Evolutionary conservation across 129 eudicot genomes (phyloP).

Genomic region (Heracleum sosnowskyi): DNA sequence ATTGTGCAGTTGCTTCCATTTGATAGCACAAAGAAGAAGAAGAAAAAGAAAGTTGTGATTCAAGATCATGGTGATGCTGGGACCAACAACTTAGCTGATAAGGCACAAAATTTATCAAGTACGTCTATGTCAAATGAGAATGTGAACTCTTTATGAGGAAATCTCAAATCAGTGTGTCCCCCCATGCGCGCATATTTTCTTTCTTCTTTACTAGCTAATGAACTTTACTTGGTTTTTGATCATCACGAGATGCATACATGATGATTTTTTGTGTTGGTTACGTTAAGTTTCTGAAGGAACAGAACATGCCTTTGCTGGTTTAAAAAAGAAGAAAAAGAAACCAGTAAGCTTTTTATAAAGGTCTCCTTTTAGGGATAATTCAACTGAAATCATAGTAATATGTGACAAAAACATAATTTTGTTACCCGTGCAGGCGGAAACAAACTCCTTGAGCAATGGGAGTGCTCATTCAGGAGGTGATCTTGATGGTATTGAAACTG

Average conservation of each 20-base stretch:
- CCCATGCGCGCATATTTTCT: neutral
- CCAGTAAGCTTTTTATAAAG: conserved; percentile 27
- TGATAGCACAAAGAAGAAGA: conserved; percentile 49
- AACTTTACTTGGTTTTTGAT: neutral
- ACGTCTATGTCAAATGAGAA: neutral
- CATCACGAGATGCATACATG: neutral
- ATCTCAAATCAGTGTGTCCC: neutral
- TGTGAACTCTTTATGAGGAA: neutral
- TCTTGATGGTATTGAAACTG: conserved; percentile 22
- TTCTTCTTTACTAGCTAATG: neutral
- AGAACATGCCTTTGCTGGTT: conserved; percentile 58
- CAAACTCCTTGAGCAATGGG: conserved; percentile 43
- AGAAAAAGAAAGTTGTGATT: conserved; percentile 39
- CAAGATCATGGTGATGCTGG: conserved; percentile 24
- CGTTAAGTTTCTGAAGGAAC: conserved; percentile 42
- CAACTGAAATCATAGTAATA: neutral
- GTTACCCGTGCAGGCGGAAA: conserved; percentile 38
- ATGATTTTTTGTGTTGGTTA: neutral
- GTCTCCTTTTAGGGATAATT: neutral
- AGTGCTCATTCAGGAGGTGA: conserved; percentile 35
- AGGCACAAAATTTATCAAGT: conserved; percentile 31
- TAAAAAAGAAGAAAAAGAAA: conserved; percentile 77
- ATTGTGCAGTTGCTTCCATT: conserved; percentile 33
- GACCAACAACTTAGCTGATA: conserved; percentile 12
- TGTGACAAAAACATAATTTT: neutral